Evolutionary conservation across 352 stramenopile genomes (phyloP), one percentile per base, ranked within the genome.

Genomic region (Pythium folliculosum): DNA sequence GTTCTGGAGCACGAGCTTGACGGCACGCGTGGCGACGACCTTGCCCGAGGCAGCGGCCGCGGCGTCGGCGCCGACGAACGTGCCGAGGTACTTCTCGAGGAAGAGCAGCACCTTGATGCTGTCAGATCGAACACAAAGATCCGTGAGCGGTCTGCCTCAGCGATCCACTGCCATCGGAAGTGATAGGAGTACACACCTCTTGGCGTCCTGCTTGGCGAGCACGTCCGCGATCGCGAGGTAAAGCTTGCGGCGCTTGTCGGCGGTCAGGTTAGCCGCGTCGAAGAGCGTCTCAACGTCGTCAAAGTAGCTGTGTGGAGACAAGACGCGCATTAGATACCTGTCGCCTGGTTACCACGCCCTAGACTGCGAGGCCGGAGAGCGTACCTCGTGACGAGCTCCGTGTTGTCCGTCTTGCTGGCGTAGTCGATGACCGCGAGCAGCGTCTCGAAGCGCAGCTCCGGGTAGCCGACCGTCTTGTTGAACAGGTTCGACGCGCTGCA

Each of bases 1-100:
- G 69, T 97, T 86, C 66, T 93, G 80, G 60, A 98, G 88, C 60
- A 95, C 89, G 59, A 94, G 81, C 62, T 95, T 84, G 23, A 78
- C 81, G 7, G 90, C 91, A 57, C 90, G 92, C 30, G 91, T 72
- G 6, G 92, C 86, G 37, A 92, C 82, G 61, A 86, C 73, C 69
- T 94, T 92, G 57, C 84, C 89, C 9, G 75, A 73, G 25, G 70
- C 70, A 12, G 83, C 68, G 23, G 90, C 77, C 68, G 92, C 81
- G 30, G 71, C 77, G 59, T 88, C 81, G 54, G 74, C 71, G 32
- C 72, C 58, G 3, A 75, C 61, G 47, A 88, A 90, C 7, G 83
- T 90, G 47, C 72, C 58, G 43, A 94, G 62, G 70, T 88, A 92
- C 73, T 92, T 89, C 37, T 94, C 86, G 14, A 96, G 63, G 57